These are phyloP conservation scores for Uronychia binucleata DNA, from an alignment of 73 alveolate species.

Conservation along the genomic window DNA sequence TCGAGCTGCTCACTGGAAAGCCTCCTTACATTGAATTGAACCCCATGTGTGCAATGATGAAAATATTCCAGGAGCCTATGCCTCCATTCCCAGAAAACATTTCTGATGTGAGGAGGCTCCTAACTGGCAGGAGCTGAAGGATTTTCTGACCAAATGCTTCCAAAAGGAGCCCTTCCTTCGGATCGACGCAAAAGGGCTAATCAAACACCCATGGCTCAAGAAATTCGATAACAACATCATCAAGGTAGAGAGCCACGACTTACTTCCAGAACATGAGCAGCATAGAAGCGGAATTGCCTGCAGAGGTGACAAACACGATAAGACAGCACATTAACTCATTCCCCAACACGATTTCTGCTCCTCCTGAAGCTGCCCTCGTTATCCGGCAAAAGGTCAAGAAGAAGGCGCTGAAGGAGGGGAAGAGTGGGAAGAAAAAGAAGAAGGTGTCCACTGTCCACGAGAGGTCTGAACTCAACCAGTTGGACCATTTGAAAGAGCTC, in stretches of 20 bases:
- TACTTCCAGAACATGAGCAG: conserved; percentile 33
- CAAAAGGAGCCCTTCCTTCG: conserved; percentile 93
- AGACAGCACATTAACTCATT: conserved; percentile 46
- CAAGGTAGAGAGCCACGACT: conserved; percentile 1
- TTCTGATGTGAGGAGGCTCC: conserved; percentile 29
- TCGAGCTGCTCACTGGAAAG: conserved; percentile 92
- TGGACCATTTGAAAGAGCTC: no score
- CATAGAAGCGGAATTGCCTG: conserved; percentile 47
- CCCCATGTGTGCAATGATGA: conserved; percentile 86
- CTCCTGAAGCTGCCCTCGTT: conserved; percentile 6
- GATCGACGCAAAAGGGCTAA: conserved; percentile 87
- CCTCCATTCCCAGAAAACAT: conserved; percentile 96
- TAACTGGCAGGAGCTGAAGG: conserved; percentile 64
- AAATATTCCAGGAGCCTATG: conserved; percentile 87
- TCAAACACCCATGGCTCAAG: conserved; percentile 89
- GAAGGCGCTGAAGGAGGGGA: neutral
- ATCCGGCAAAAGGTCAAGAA: neutral
- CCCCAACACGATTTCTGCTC: conserved; percentile 4
- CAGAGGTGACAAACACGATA: conserved; percentile 68
- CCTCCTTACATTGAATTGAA: conserved; percentile 95
- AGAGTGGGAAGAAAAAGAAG: neutral
- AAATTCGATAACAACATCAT: conserved; percentile 35
- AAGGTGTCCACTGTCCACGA: neutral
- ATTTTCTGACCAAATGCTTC: conserved; percentile 89
- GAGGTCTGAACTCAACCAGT: no score